Conservation (phyloP, 2,329 filamentous ascomycete species). For the Aspergillus sp. region DNA sequence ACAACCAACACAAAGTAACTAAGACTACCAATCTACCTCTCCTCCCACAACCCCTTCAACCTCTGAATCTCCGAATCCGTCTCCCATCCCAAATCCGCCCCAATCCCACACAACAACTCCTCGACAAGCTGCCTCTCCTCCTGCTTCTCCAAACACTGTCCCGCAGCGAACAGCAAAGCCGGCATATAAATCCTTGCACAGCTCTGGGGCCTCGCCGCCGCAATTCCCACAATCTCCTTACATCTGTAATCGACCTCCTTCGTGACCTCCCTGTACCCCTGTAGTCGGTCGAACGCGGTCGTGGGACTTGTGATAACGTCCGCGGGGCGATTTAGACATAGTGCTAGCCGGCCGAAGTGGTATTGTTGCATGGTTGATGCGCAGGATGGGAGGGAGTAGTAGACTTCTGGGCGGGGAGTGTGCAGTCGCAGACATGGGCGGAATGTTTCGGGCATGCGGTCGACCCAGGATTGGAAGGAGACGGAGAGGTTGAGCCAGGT, state of each 20-base stretch:
- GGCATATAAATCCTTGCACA: constrained; percentile 60
- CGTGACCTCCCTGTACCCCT: constrained; percentile 59
- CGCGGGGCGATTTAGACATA: constrained; percentile 62
- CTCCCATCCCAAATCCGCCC: constrained; percentile 62
- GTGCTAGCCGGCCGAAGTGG: constrained; percentile 63
- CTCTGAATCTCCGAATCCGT: constrained; percentile 58
- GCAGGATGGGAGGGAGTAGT: constrained; percentile 63
- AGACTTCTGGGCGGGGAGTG: constrained; percentile 53
- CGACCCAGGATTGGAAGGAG: constrained; percentile 60
- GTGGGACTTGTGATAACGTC: constrained; percentile 56
- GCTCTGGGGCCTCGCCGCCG: constrained; percentile 56
- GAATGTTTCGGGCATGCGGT: constrained; percentile 60
- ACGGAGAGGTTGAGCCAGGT: constrained; percentile 56
- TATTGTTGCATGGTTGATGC: constrained; percentile 66
- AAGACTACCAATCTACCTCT: constrained; percentile 11
- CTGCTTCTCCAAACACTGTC: constrained; percentile 56
- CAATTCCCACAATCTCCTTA: constrained; percentile 61
- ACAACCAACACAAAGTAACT: not conserved
- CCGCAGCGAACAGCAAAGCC: constrained; percentile 61
- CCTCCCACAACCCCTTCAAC: constrained; percentile 41
- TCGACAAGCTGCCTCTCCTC: constrained; percentile 57
- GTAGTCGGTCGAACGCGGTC: constrained; percentile 56
- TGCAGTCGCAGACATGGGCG: constrained; percentile 53
- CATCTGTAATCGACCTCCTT: constrained; percentile 58
- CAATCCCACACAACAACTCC: constrained; percentile 58